Evolutionary conservation across 495 filamentous ascomycete species (phyloP), one percentile per base, ranked within the genome.

Genomic region (Thermochaetoides thermophila): DNA sequence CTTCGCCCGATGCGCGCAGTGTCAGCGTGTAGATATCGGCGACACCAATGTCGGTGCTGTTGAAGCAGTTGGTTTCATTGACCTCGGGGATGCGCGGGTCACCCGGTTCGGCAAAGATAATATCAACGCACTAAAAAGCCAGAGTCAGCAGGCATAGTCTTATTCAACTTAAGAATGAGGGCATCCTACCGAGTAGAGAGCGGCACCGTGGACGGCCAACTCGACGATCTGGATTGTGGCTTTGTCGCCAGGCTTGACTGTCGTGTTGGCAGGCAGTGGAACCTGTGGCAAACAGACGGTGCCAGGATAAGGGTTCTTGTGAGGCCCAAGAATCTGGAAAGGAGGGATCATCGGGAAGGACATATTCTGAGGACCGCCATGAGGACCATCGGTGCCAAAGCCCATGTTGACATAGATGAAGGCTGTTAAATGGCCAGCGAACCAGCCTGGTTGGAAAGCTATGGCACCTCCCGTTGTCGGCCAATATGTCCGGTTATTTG

Each of bases 181-280:
- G 11, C 6, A 17, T 72, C 81, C 46, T 69, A 97, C 89, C 48
- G 87, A 94, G 50, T 79, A 99, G 15, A 96, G 56, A 7, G 81
- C 68, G 3, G 89, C 91, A 10, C 91, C 91, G 51, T 95, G 89
- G 39, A 84, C 61, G 7, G 91, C 89, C 8, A 72, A 60, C 68
- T 95, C 85, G 22, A 99, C 73, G 12, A 96, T 61, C 55, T 99
- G 91, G 40, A 99, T 85, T 6, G 91, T 99, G 10, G 86, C 89
- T 51, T 86, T 80, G 53, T 91, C 81, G 12, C 91, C 91, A 1
- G 72, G 60, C 17, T 81, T 75, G 22, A 84, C 74, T 8, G 55
- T 76, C 25, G 74, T 61, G 42, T 80, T 77, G 13, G 63, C 67
- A 1, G 91, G 91, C 36, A 94, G 59, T n/a, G 84, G 78, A 1